These are phyloP conservation scores for Atkinsonella hypoxylon DNA, from an alignment of 2,329 filamentous ascomycete genomes.

Conservation along the genomic window DNA sequence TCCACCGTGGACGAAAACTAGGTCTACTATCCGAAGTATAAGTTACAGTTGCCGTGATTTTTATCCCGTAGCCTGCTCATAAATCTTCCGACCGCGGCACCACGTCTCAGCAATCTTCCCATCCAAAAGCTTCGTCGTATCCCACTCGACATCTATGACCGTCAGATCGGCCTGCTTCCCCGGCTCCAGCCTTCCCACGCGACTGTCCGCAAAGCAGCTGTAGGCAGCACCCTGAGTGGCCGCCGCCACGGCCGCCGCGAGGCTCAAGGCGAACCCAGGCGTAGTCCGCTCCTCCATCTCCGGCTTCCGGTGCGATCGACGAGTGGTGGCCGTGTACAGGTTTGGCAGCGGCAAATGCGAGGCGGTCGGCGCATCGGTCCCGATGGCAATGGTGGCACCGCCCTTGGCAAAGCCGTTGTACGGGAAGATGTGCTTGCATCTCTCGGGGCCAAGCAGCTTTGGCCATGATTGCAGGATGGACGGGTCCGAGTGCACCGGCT, in stretches of 20 bases:
- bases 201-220: slow-evolving; percentile 36
- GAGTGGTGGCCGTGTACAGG: slow-evolving; percentile 43
- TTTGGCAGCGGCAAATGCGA: slow-evolving; percentile 40
- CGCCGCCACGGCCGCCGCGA: slow-evolving; percentile 39
- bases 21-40: too few species aligned
- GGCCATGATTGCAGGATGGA: slow-evolving; percentile 50
- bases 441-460: slow-evolving; percentile 36
- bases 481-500: slow-evolving; percentile 43
- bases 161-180: slow-evolving; percentile 45
- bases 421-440: slow-evolving; percentile 46
- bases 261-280: slow-evolving; percentile 35
- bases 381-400: slow-evolving; percentile 41
- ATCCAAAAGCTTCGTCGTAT: slow-evolving; percentile 31
- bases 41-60: too few species aligned
- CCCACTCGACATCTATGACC: slow-evolving; percentile 33
- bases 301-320: slow-evolving; percentile 38
- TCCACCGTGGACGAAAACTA: too few species aligned
- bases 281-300: slow-evolving; percentile 31
- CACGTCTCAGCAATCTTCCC: slow-evolving; percentile 39
- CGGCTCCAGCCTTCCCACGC: slow-evolving; percentile 35
- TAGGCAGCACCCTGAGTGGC: slow-evolving; percentile 40
- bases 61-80: neutral
- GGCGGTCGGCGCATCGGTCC: slow-evolving; percentile 45
- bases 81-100: slow-evolving; percentile 33
- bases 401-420: slow-evolving; percentile 46